These are phyloP conservation scores for Pogostemon cablin DNA, from an alignment of 257 asterid genomes.

Conservation along the genomic window DNA sequence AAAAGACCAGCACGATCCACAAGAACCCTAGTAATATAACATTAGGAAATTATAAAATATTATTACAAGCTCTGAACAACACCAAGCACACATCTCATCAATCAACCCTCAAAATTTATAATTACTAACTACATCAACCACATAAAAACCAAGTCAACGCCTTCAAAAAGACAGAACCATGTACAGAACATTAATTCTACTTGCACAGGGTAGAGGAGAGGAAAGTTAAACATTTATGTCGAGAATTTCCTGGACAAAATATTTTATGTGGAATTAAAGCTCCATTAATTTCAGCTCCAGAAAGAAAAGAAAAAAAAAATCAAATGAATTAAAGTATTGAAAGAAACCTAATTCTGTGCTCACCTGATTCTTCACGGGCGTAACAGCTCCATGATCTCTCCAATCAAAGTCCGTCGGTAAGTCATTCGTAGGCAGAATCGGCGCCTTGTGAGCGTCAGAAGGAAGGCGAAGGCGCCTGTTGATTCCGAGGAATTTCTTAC, in stretches of 20 bases:
- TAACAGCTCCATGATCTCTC: conserved; percentile 86
- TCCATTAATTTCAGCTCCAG: background rate
- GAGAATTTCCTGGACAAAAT: background rate
- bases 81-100: conserved; percentile 1
- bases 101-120: background rate
- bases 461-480: conserved; percentile 66
- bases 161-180: background rate
- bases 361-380: conserved; percentile 87
- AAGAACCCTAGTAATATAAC: conserved; percentile 58
- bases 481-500: conserved; percentile 60
- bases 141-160: conserved; percentile 13
- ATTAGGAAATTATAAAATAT: conserved; percentile 14
- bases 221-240: background rate
- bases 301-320: background rate
- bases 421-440: conserved; percentile 73
- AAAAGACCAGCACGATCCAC: conserved; percentile 96
- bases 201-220: background rate
- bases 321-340: conserved; percentile 3
- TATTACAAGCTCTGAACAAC: background rate
- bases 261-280: background rate
- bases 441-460: conserved; percentile 72
- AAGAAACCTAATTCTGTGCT: conserved; percentile 13
- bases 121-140: background rate
- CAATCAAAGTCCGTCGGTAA: conserved; percentile 80
- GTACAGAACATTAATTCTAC: background rate